Evolutionary conservation across 768 basidiomycete species (phyloP).

Genomic region (Paxillus involutus): DNA sequence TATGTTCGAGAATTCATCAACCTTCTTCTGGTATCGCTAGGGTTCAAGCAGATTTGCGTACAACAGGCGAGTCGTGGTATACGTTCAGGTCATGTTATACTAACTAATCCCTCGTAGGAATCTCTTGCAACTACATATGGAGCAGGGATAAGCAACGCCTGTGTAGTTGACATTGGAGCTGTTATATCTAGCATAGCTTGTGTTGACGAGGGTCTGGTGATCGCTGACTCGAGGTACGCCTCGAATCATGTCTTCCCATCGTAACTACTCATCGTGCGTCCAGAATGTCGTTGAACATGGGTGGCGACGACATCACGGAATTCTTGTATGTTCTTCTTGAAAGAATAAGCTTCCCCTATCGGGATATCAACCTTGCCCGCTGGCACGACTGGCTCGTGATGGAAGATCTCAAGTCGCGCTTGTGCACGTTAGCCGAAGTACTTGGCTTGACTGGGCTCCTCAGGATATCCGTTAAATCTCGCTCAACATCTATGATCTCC

Average conservation of each 20-base stretch:
- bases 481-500: conserved; percentile 28
- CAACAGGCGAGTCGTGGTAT: conserved; percentile 63
- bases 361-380: conserved; percentile 71
- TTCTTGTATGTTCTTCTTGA: conserved; percentile 79
- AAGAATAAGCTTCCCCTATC: conserved; percentile 85
- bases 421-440: conserved; percentile 90
- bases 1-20: conserved; percentile 81
- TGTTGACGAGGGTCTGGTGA: conserved; percentile 90
- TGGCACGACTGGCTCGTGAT: conserved; percentile 89
- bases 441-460: conserved; percentile 19
- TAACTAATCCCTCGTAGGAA: conserved; percentile 52
- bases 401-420: conserved; percentile 84
- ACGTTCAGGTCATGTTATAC: background rate
- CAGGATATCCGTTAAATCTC: background rate
- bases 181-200: conserved; percentile 82
- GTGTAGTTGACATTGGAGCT: conserved; percentile 94
- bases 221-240: conserved; percentile 80
- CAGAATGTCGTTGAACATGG: conserved; percentile 82
- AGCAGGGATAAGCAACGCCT: conserved; percentile 91
- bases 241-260: background rate
- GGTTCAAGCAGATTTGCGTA: conserved; percentile 90
- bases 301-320: conserved; percentile 93
- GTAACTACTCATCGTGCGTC: conserved; percentile 5
- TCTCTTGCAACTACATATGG: conserved; percentile 92
- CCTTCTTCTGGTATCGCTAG: conserved; percentile 73